These are phyloP conservation scores for Pichia pseudocactophila DNA, from an alignment of 805 yeast species.

Conservation along the genomic window DNA sequence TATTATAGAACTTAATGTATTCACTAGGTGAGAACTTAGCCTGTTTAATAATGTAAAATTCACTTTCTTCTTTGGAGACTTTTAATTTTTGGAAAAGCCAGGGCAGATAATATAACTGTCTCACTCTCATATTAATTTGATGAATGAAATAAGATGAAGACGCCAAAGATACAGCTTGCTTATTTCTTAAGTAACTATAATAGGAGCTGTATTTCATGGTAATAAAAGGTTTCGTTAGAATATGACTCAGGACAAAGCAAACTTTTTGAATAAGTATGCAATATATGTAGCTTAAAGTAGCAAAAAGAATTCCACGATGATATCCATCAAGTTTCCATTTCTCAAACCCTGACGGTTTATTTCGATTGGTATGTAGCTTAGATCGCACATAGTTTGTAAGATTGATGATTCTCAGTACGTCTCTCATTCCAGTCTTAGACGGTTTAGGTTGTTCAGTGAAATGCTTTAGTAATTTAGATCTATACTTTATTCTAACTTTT, in stretches of 20 bases:
- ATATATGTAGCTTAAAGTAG: constrained; percentile 3
- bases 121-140: constrained; percentile 70
- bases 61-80: constrained; percentile 32
- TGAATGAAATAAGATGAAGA: constrained; percentile 38
- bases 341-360: neutral
- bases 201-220: constrained; percentile 1
- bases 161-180: constrained; percentile 6
- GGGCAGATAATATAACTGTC: constrained; percentile 73
- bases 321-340: neutral
- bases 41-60: constrained; percentile 31
- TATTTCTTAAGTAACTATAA: neutral
- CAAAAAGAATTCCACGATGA: neutral
- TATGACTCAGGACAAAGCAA: constrained; percentile 6
- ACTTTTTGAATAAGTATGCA: constrained; percentile 7
- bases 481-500: constrained; percentile 12
- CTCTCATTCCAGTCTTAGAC: constrained; percentile 17
- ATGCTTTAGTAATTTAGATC: constrained; percentile 23
- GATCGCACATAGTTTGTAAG: constrained; percentile 22
- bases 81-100: constrained; percentile 56
- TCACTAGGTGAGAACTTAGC: constrained; percentile 36
- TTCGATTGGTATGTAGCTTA: constrained; percentile 9
- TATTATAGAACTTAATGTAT: constrained; percentile 74
- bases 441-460: constrained; percentile 5
- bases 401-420: constrained; percentile 24
- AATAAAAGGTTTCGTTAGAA: constrained; percentile 13